Conservation (phyloP, 2,329 filamentous ascomycete genomes). For the Penicillium sp. region DNA sequence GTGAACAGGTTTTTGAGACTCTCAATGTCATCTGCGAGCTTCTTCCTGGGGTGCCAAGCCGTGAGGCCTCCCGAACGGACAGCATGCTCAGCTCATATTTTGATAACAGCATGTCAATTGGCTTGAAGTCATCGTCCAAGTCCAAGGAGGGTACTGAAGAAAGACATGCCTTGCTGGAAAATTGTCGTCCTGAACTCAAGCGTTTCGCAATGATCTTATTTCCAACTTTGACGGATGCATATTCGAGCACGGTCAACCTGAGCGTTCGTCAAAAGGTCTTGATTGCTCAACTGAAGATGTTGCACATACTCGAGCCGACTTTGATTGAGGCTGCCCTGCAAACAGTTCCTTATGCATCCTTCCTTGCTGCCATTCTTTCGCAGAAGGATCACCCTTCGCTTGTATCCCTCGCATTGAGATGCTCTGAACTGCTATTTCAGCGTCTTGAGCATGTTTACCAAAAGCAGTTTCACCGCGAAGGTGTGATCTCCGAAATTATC, state of each 20-base stretch:
- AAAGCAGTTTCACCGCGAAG: constrained; percentile 96
- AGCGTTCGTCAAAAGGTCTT: constrained; percentile 93
- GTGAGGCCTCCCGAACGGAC: constrained; percentile 52
- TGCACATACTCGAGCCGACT: constrained; percentile 83
- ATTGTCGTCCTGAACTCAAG: constrained; percentile 82
- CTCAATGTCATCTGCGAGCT: constrained; percentile 97
- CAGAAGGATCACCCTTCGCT: constrained; percentile 89
- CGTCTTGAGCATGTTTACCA: constrained; percentile 85
- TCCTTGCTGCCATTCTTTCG: constrained; percentile 88
- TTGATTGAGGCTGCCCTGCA: constrained; percentile 84
- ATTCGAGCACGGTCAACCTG: constrained; percentile 95
- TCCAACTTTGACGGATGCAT: constrained; percentile 92
- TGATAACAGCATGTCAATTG: constrained; percentile 45
- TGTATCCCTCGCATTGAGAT: constrained; percentile 82
- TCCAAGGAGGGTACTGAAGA: constrained; percentile 66
- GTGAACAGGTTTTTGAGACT: constrained; percentile 95
- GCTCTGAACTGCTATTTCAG: constrained; percentile 80
- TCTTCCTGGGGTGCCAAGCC: constrained; percentile 69
- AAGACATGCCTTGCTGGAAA: constrained; percentile 73
- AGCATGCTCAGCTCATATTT: constrained; percentile 47
- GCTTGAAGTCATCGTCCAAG: constrained; percentile 32
- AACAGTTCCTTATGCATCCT: constrained; percentile 90
- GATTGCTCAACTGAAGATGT: constrained; percentile 94
- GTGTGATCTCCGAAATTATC: constrained; percentile 86
- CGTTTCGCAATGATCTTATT: constrained; percentile 91